Evolutionary conservation across 2,329 filamentous ascomycete species (phyloP), one percentile per base, ranked within the genome.

Genomic region (Cladophialophora exuberans): DNA sequence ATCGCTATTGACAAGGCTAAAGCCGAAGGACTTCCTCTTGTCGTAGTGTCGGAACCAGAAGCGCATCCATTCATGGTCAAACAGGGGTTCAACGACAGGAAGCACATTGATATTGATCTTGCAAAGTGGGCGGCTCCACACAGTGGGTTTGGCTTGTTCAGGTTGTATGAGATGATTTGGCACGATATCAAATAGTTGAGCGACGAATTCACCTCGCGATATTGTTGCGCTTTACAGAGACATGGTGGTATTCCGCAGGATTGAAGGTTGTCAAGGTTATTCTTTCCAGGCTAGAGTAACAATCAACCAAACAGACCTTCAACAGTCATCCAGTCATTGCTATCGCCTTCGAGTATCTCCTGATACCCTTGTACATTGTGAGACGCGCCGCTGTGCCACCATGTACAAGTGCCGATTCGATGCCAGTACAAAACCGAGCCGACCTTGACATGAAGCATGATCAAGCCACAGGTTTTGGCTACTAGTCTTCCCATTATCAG

Each of bases 91-190:
- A 22, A 9, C 17, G 44, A 47, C 13, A 47, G 28, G 11, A 47
- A 5, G 18, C 17, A 36, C 22, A 18, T 47, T 10, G 44, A 47
- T 31, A 47, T 47, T 36, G 44, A 47, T 47, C 13, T 47, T 18
- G 30, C n/a, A 36, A 11, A 10, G 20, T 36, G 26, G 26, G 44
- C 44, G 10, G 28, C 44, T 13, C 5, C 30, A n/a, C n/a, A 36
- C 20, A 47, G 28, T 47, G 44, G 44, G 4, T 47, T 47, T 36
- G 44, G 44, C 28, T 9, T 36, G 1, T 47, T 47, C 20, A 33
- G 44, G 17, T 20, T 47, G 15, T 33, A 17, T 17, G 30, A 18
- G 18, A 47, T 47, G 44, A 36, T 36, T 36, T 47, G 44, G 44
- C n/a, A n/a, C n/a, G n/a, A n/a, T n/a, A n/a, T n/a, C n/a, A n/a